Conservation (phyloP, 2,329 filamentous ascomycete genomes). For the Chaetomiaceae sp. region DNA sequence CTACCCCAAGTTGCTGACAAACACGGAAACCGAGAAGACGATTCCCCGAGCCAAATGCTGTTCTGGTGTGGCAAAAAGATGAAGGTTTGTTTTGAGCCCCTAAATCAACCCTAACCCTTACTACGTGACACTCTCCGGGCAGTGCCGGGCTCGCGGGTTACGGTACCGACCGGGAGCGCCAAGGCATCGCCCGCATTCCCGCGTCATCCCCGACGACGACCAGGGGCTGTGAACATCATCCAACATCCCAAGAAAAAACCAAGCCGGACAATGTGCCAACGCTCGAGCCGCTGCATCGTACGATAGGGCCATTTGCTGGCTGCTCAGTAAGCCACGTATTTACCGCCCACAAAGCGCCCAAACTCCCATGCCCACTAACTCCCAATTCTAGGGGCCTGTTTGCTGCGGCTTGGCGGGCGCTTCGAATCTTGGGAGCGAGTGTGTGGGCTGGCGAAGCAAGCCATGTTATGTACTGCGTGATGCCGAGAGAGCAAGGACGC, state of each 20-base stretch:
- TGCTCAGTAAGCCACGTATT: neutral
- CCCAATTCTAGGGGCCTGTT: too few relatives aligned
- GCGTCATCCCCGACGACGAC: neutral
- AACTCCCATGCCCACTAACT: too few relatives aligned
- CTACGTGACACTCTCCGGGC: too few relatives aligned
- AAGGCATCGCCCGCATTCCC: too few relatives aligned
- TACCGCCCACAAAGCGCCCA: neutral
- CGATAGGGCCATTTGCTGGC: neutral
- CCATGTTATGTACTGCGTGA: too few relatives aligned
- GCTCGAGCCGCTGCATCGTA: neutral
- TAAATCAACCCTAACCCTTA: conserved; percentile 1
- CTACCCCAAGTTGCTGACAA: too few relatives aligned
- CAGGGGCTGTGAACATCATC: neutral
- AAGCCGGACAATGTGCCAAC: neutral
- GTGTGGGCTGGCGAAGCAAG: too few relatives aligned
- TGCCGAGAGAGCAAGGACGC: neutral
- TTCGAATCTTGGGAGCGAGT: too few relatives aligned
- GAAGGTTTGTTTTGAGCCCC: neutral
- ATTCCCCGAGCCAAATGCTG: neutral
- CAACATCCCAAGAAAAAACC: neutral
- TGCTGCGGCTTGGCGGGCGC: neutral
- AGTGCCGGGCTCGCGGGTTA: too few relatives aligned
- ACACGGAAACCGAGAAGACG: too few relatives aligned
- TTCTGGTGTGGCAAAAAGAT: neutral
- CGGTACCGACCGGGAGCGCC: too few relatives aligned